These are phyloP conservation scores for Pistacia integerrima DNA, from an alignment of 345 rosid genomes.

Conservation along the genomic window DNA sequence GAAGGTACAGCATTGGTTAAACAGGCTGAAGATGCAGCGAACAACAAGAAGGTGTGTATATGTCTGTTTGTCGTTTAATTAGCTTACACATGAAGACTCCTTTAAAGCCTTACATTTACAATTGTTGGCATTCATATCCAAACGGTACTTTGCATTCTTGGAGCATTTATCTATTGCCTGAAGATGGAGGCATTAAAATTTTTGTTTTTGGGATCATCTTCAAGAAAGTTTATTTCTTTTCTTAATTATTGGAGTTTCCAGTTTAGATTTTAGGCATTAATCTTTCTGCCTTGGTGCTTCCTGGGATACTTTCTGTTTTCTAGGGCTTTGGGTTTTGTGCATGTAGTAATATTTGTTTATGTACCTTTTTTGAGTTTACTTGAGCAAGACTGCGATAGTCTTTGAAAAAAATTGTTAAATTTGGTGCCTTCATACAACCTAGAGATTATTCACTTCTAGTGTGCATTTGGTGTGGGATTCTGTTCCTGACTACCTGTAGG, in stretches of 20 bases:
- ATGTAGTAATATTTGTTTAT: not conserved
- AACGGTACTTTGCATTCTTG: not conserved
- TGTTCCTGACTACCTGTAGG: not conserved
- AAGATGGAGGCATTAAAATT: not conserved
- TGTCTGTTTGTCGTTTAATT: not conserved
- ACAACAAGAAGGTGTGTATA: conserved; percentile 40
- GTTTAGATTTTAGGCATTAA: not conserved
- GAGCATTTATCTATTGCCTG: not conserved
- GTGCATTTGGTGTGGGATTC: not conserved
- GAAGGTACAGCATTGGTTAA: conserved; percentile 70
- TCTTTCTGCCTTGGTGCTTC: not conserved
- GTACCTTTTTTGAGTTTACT: not conserved
- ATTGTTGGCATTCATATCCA: not conserved
- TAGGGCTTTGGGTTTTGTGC: not conserved
- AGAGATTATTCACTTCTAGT: not conserved
- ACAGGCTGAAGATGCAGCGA: conserved; percentile 74
- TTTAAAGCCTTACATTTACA: not conserved
- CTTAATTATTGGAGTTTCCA: not conserved
- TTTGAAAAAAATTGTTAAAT: not conserved
- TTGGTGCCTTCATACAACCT: not conserved
- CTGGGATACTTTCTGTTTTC: not conserved
- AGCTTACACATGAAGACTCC: not conserved
- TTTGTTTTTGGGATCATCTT: not conserved
- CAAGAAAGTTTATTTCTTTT: not conserved
- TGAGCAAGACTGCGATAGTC: not conserved